These are phyloP conservation scores for Talaromyces wortmannii DNA, from an alignment of 495 filamentous ascomycete species.

Conservation along the genomic window DNA sequence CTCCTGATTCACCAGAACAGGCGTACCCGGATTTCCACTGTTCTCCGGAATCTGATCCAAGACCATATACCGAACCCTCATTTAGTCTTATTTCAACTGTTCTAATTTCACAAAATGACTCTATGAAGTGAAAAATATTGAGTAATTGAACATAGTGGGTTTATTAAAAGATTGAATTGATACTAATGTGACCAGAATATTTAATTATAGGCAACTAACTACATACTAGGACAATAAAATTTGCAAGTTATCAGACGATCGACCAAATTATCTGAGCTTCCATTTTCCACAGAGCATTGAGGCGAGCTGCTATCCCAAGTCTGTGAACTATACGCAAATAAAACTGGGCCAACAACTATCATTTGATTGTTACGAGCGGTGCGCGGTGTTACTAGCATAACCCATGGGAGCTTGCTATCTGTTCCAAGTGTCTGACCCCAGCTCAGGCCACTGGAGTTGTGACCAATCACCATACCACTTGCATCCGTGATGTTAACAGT, in stretches of 20 bases:
- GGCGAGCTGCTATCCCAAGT: neutral
- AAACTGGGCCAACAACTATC: neutral
- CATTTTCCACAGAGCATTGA: neutral
- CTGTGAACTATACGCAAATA: neutral
- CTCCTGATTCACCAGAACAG: too few relatives aligned
- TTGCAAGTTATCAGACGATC: neutral
- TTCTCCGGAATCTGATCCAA: too few relatives aligned
- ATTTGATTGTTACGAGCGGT: neutral
- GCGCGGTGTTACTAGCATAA: neutral
- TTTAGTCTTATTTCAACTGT: too few relatives aligned
- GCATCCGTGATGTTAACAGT: neutral
- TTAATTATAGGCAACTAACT: too few relatives aligned
- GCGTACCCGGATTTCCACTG: too few relatives aligned
- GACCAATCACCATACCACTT: neutral
- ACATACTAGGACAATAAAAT: neutral
- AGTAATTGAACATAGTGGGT: too few relatives aligned
- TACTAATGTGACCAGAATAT: too few relatives aligned
- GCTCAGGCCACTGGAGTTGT: neutral
- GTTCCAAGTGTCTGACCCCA: neutral
- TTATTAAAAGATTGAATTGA: too few relatives aligned
- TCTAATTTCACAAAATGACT: too few relatives aligned
- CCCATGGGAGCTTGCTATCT: neutral
- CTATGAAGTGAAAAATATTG: too few relatives aligned
- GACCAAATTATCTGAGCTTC: neutral
- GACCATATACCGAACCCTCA: too few relatives aligned